Evolutionary conservation across 2,329 filamentous ascomycete genomes (phyloP), one percentile per base, ranked within the genome.

Genomic region (Endothia cerciana): DNA sequence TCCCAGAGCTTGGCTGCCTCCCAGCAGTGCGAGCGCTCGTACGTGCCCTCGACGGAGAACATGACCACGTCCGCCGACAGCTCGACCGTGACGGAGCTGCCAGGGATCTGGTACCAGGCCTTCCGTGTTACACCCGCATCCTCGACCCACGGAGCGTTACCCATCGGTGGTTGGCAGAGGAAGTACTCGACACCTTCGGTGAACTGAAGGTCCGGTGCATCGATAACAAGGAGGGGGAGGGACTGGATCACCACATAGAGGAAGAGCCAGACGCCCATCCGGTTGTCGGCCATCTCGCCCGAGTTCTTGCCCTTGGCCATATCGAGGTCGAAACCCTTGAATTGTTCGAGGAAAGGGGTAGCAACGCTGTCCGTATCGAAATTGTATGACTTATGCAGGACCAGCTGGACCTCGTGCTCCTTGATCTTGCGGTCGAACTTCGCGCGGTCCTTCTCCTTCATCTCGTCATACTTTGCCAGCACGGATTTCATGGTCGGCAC

Each of bases 351-450:
- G 75, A 94, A 93, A 0, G 89, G 85, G 15, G 85, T 80, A 58
- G 80, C 76, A 45, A 84, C 71, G 28, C 80, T 80, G 68, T 86
- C 86, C 1, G 88, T 88, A 70, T 94, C 91, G 55, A 87, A 85
- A 70, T 97, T 97, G 78, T 94, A 94, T 0, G 91, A 90, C 68
- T 89, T 89, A 74, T 90, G 88, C n/a, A 97, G 79, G 41, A 97
- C 84, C 25, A 90, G 85, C 19, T 88, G 87, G 53, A 94, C 83
- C 73, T 97, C 93, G 66, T 94, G 87, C 62, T 91, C 87, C 75
- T 93, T 92, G 65, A 97, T 80, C 72, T 88, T 91, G 79, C 84
- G 85, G 67, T 89, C 85, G 63, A 91, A 85, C 74, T 92, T 93
- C 41, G 84, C 80, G 74, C 94, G 91, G 71, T 93, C 91, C 78